Conservation (phyloP, 2,329 filamentous ascomycete species). For the Ophiocordyceps camponoti-saundersi region DNA sequence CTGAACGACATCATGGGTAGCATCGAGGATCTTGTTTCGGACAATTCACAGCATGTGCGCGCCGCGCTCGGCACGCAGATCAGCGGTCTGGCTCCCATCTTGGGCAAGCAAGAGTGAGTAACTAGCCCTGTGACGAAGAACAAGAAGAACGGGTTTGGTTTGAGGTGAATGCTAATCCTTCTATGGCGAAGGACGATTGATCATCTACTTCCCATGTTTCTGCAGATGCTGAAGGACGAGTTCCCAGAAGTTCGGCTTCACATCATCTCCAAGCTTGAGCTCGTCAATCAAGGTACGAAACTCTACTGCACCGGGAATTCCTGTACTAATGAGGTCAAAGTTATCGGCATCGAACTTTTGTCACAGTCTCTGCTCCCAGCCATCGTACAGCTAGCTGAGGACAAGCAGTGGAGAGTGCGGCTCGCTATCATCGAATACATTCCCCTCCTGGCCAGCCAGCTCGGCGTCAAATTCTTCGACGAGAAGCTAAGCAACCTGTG, state of each 20-base stretch:
- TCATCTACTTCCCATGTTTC: constrained; percentile 94
- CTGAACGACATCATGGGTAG: constrained; percentile 94
- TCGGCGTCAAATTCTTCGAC: constrained; percentile 95
- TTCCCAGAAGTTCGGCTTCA: constrained; percentile 96
- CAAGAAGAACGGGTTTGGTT: background rate
- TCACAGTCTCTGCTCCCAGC: constrained; percentile 93
- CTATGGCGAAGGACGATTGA: constrained; percentile 60
- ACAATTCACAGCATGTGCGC: constrained; percentile 91
- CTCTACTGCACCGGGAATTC: background rate
- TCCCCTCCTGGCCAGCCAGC: constrained; percentile 81
- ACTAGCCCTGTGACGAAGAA: too few relatives aligned
- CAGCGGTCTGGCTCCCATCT: constrained; percentile 85
- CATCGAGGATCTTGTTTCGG: constrained; percentile 89
- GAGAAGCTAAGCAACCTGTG: constrained; percentile 90
- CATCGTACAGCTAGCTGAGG: constrained; percentile 92
- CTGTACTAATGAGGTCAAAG: constrained; percentile 22
- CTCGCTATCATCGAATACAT: constrained; percentile 99
- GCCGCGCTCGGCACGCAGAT: constrained; percentile 93
- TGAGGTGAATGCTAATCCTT: background rate
- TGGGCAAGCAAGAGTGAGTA: constrained; percentile 89
- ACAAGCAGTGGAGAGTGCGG: constrained; percentile 98
- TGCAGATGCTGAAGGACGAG: constrained; percentile 98
- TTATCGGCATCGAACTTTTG: constrained; percentile 93
- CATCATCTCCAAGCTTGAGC: constrained; percentile 98
- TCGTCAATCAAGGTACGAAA: constrained; percentile 75